Evolutionary conservation across 129 eudicot genomes (phyloP).

Genomic region (Flaveria sonorensis): DNA sequence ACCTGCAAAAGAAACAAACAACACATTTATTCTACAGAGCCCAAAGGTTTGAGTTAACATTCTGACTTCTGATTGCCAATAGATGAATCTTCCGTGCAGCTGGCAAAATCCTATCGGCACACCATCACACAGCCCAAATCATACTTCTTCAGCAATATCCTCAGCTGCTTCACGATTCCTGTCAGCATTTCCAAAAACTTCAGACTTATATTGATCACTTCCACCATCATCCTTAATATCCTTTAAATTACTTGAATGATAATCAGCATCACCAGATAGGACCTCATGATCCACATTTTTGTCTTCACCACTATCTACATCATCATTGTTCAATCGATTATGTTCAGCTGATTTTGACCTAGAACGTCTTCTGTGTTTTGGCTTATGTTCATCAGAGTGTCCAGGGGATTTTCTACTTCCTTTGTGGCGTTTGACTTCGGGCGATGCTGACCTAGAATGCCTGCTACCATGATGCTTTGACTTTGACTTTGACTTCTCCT

Average conservation of each 20-base stretch:
- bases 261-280: conserved; percentile 42
- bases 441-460: conserved; percentile 65
- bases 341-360: conserved; percentile 63
- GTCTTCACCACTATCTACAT: conserved; percentile 28
- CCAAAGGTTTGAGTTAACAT: conserved; percentile 40
- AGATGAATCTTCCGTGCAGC: conserved; percentile 30
- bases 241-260: conserved; percentile 2
- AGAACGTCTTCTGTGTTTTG: conserved; percentile 57
- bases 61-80: conserved; percentile 29
- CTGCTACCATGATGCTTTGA: conserved; percentile 53
- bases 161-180: conserved; percentile 35
- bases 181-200: conserved; percentile 22
- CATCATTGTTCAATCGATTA: conserved; percentile 28
- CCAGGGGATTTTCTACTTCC: conserved; percentile 46
- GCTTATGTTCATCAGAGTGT: conserved; percentile 42
- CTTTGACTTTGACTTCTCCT: conserved; percentile 53
- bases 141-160: conserved; percentile 29
- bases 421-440: conserved; percentile 47
- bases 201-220: conserved; percentile 31
- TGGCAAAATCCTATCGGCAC: conserved; percentile 16
- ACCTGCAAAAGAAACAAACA: conserved; percentile 73
- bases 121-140: conserved; percentile 21
- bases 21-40: conserved; percentile 47
- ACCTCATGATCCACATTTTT: conserved; percentile 32
- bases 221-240: conserved; percentile 38